Conservation (phyloP, 345 rosid species). For the Pelargonium nanum region DNA sequence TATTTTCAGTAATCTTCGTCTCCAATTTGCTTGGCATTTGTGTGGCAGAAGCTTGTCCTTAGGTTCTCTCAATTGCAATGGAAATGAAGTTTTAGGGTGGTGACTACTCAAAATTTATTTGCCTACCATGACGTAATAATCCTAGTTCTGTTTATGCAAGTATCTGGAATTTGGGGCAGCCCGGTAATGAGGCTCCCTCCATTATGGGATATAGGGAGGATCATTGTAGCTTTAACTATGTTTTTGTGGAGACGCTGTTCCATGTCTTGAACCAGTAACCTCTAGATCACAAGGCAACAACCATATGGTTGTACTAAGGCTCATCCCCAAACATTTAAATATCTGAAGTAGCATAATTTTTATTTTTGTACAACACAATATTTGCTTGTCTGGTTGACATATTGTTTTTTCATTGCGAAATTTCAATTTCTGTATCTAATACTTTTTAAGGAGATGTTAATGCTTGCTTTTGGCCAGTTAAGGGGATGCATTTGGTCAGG, state of each 20-base stretch:
- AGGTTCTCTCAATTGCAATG: background rate
- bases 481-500: conserved; percentile 98
- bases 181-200: too few relatives aligned
- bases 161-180: too few relatives aligned
- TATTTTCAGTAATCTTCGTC: too few relatives aligned
- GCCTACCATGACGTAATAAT: background rate
- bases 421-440: background rate
- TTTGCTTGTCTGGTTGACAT: background rate
- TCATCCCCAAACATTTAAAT: too few relatives aligned
- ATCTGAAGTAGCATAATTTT: too few relatives aligned
- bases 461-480: conserved; percentile 67
- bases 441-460: background rate
- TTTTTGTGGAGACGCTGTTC: too few relatives aligned
- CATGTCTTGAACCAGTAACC: too few relatives aligned
- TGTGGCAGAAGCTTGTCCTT: background rate
- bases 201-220: too few relatives aligned
- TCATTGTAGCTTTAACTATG: too few relatives aligned
- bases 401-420: background rate
- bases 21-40: background rate
- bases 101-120: background rate
- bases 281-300: too few relatives aligned
- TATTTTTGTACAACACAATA: background rate
- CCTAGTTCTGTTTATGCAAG: too few relatives aligned
- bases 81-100: background rate
- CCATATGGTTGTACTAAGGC: too few relatives aligned